Percentiles rank a stretch among this genome's conserved stretches.
phyloP scores from a whole-genome alignment of 306 rosid species.

The Hylodesmum podocarpum region DNA sequence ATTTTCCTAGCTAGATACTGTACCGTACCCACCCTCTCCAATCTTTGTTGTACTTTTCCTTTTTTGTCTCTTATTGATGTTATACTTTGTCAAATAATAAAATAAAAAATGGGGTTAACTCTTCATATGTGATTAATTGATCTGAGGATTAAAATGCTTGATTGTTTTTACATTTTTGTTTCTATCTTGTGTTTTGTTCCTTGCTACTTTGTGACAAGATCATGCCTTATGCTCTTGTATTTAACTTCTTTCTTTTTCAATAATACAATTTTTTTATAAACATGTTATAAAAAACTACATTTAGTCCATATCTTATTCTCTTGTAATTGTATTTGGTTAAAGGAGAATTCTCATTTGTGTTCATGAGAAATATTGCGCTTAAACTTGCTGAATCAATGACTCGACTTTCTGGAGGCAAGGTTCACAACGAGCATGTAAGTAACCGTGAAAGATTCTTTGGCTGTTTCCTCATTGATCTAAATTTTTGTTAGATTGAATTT shows the following conservation, averaged over 20 bases:
- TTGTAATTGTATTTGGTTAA: slow-evolving; percentile 35
- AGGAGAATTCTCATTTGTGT: slow-evolving; percentile 64
- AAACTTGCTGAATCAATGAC: slow-evolving; percentile 72
- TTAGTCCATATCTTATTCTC: slow-evolving; percentile 16
- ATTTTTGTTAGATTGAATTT: slow-evolving; percentile 1
- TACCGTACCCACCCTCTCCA: neutral
- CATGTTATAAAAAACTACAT: neutral
- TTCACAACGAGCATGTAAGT: slow-evolving; percentile 62
- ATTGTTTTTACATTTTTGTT: neutral
- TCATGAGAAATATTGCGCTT: slow-evolving; percentile 67
- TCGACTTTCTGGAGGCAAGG: slow-evolving; percentile 36
- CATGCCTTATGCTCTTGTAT: neutral
- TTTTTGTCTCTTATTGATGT: neutral
- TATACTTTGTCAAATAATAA: neutral
- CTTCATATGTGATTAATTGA: neutral
- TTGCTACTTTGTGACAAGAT: slow-evolving; percentile 9
- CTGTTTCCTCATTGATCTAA: neutral
- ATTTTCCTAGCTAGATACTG: neutral
- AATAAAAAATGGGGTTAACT: neutral
- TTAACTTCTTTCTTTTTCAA: neutral
- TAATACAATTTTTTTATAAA: neutral
- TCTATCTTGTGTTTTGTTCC: neutral
- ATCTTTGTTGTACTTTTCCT: neutral
- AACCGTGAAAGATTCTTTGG: slow-evolving; percentile 6
- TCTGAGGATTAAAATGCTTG: slow-evolving; percentile 1